Base-by-base conservation (phyloP, 116 monocot genomes). In the Zostera marina region DNA sequence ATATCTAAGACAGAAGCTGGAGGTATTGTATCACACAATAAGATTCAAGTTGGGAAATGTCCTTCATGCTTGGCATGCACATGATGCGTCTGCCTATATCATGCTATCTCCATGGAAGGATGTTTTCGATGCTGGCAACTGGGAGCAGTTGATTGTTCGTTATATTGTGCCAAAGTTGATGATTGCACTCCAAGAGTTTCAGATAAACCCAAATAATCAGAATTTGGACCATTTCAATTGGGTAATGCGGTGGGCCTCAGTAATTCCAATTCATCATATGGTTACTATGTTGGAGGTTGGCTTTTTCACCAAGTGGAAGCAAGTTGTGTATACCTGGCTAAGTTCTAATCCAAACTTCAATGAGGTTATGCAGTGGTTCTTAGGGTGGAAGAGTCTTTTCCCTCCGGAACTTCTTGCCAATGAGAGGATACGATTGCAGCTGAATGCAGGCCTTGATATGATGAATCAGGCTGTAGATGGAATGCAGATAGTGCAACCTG, bases 391-490 rank as follows among this genome's bases (percentile, higher is more conserved):
- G 69, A 70, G 77, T n/a, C 84, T 88, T 44, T 88, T 93, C 47
- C 93, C 93, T 0, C 69, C 54, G 3, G 84, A 87, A 41, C 70
- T 93, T 48, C 80, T 81, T 38, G 84, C 87, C 5, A 88, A 93
- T 69, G 88, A 93, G 66, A 73, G 84, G 60, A 88, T 93, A 26
- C 58, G 84, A 23, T 47, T 64, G 63, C 71, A 78, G 2, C 44
- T 93, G 12, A 77, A 48, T 45, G 41, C 65, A 44, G 93, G 88
- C 20, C 70, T 93, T 32, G 84, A 79, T 21, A 88, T 93, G 88
- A 93, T 93, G 93, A 84, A 88, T 56, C 81, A 79, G 68, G 93
- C 88, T 59, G 88, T 68, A 22, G 88, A 88, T 64, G 93, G 84
- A 21, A 70, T 76, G 44, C 72, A 84, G 11, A 74, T 88, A 44